phyloP scores from a whole-genome alignment of 352 stramenopile genomes.

The Phytophthora pisi region DNA sequence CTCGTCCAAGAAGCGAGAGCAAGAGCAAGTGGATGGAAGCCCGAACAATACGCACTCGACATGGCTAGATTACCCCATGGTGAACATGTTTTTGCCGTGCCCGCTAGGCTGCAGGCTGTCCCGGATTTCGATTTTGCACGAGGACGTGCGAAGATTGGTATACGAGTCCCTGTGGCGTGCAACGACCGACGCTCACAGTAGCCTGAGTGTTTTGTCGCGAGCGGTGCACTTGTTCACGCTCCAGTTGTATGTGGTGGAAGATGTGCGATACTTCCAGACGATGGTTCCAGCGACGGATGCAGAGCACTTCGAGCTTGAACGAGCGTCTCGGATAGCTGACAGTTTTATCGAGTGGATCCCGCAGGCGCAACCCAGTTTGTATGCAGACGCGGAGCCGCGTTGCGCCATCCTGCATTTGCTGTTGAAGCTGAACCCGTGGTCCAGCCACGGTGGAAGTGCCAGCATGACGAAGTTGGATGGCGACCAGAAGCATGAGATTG shows the following conservation, averaged over 20 bases:
- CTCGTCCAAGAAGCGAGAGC: constrained; percentile 69
- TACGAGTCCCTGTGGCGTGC: constrained; percentile 78
- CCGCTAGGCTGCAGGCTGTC: constrained; percentile 59
- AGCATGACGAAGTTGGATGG: constrained; percentile 73
- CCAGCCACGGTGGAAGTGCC: constrained; percentile 50
- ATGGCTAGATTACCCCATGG: constrained; percentile 83
- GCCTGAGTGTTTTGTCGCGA: constrained; percentile 69
- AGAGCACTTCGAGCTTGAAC: constrained; percentile 49
- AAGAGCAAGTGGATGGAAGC: constrained; percentile 62
- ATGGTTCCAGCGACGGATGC: constrained; percentile 48
- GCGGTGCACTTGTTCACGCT: constrained; percentile 83
- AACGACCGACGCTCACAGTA: constrained; percentile 59
- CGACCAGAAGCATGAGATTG: constrained; percentile 86
- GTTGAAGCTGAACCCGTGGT: constrained; percentile 81
- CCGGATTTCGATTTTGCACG: constrained; percentile 70
- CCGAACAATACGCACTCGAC: constrained; percentile 73
- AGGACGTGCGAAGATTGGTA: constrained; percentile 58
- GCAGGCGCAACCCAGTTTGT: constrained; percentile 45
- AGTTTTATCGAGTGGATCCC: constrained; percentile 69
- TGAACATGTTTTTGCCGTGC: constrained; percentile 83
- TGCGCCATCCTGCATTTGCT: constrained; percentile 59
- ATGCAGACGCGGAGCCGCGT: constrained; percentile 37
- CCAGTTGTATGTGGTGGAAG: constrained; percentile 84
- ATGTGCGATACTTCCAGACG: constrained; percentile 68
- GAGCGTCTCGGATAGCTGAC: constrained; percentile 50